Conservation (phyloP, 805 yeast species). For the Starmerella tilneyi region DNA sequence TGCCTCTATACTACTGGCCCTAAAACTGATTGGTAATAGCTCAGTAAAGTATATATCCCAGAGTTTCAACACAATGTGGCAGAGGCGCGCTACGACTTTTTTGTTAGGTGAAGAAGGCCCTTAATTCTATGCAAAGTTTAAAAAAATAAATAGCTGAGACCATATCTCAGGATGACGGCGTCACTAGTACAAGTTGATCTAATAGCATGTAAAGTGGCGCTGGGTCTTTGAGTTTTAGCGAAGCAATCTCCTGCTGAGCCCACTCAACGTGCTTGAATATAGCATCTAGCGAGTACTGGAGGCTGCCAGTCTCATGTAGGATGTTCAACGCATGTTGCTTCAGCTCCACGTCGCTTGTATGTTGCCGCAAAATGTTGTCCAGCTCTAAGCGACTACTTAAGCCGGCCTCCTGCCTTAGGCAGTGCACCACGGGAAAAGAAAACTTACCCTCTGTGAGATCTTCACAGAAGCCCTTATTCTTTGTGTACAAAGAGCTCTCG, state of each 20-base stretch:
- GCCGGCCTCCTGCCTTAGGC: conserved; percentile 34
- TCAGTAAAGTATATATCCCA: not conserved
- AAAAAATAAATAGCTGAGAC: not conserved
- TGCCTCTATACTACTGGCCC: conserved; percentile 26
- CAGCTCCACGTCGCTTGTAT: conserved; percentile 41
- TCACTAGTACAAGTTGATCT: conserved; percentile 3
- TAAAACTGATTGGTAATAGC: not conserved
- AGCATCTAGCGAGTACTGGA: conserved; percentile 34
- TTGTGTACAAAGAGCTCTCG: conserved; percentile 40
- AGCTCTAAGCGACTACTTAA: conserved; percentile 10
- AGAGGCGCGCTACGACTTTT: no score
- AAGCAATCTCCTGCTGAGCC: conserved; percentile 26
- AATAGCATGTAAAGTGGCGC: conserved; percentile 9
- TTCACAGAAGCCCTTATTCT: conserved; percentile 69
- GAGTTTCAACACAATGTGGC: not conserved
- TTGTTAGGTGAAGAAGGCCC: no score
- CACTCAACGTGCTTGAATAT: conserved; percentile 27
- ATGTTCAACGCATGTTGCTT: conserved; percentile 44
- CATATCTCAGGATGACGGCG: not conserved
- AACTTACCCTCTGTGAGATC: conserved; percentile 85
- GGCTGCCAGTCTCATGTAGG: conserved; percentile 36
- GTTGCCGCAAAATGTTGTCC: conserved; percentile 41
- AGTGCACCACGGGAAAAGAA: conserved; percentile 75
- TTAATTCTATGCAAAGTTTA: no score
- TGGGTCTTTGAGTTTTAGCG: not conserved